Evolutionary conservation across 371 early-diverging fungal genomes (phyloP).

Genomic region (Rhizopus sp.): DNA sequence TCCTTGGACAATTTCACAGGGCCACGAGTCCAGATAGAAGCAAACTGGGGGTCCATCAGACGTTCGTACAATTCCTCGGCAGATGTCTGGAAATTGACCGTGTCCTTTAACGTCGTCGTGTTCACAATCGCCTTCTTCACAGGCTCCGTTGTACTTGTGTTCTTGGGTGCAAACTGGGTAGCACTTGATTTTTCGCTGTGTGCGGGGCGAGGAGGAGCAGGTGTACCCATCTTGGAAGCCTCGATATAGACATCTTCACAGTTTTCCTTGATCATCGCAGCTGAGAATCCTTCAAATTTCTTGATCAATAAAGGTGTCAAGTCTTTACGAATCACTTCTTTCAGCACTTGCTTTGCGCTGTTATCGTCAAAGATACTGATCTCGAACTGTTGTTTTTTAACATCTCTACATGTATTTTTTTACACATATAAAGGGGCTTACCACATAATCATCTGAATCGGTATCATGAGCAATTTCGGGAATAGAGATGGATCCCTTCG

Average conservation of each 20-base stretch:
- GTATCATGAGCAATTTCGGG: constrained; percentile 95
- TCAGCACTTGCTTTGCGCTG: constrained; percentile 62
- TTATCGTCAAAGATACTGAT: constrained; percentile 67
- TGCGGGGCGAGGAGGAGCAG: constrained; percentile 38
- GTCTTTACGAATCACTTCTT: constrained; percentile 71
- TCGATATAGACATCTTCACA: constrained; percentile 90
- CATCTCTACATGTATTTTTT: not conserved
- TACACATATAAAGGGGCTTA: constrained; percentile 16
- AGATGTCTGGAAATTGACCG: constrained; percentile 86
- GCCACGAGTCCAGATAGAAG: constrained; percentile 82
- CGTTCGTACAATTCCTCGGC: constrained; percentile 83
- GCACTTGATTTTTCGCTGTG: constrained; percentile 23
- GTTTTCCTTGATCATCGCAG: constrained; percentile 80
- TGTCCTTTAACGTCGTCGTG: constrained; percentile 72
- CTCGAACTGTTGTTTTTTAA: constrained; percentile 60
- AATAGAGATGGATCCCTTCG: constrained; percentile 77
- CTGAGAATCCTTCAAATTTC: constrained; percentile 67
- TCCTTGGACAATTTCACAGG: constrained; percentile 55
- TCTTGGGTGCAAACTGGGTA: constrained; percentile 22
- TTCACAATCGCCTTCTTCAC: constrained; percentile 46
- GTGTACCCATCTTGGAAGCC: constrained; percentile 45
- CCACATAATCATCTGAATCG: constrained; percentile 77
- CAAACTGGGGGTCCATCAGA: constrained; percentile 74
- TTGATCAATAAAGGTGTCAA: constrained; percentile 66
- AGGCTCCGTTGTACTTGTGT: constrained; percentile 17